These are phyloP conservation scores for Russula brevipes DNA, from an alignment of 768 basidiomycete species.

Conservation along the genomic window DNA sequence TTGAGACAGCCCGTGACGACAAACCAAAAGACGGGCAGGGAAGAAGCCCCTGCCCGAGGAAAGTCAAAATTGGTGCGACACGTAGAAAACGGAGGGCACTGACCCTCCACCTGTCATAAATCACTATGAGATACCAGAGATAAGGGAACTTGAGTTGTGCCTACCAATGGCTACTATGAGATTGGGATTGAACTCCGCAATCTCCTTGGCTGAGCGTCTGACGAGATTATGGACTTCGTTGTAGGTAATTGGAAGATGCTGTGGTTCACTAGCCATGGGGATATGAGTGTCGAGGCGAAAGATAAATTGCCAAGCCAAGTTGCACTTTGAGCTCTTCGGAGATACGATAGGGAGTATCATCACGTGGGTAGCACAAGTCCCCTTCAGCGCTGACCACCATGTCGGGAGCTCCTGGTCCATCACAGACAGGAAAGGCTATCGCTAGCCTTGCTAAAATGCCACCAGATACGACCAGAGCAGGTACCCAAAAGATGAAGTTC, in stretches of 20 bases:
- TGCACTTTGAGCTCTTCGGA: too few relatives aligned
- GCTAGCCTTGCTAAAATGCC: conserved; percentile 68
- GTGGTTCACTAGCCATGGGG: conserved; percentile 35
- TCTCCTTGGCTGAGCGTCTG: conserved; percentile 55
- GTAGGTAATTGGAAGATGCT: conserved; percentile 75
- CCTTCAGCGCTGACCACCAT: neutral
- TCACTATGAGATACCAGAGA: neutral
- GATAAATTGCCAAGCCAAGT: too few relatives aligned
- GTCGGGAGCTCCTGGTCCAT: conserved; percentile 26
- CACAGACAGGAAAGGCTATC: conserved; percentile 54
- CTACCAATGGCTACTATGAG: conserved; percentile 77
- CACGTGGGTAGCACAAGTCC: too few relatives aligned
- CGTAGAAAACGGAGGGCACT: conserved; percentile 33
- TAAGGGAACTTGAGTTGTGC: conserved; percentile 24
- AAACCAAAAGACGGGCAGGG: conserved; percentile 82
- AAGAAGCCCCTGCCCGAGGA: conserved; percentile 73
- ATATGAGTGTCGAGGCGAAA: too few relatives aligned
- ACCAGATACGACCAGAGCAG: conserved; percentile 65
- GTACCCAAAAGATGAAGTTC: conserved; percentile 74
- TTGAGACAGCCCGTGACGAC: neutral
- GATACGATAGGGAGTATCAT: too few relatives aligned
- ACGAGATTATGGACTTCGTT: conserved; percentile 92
- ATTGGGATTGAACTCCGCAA: conserved; percentile 80
- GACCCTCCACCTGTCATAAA: conserved; percentile 66
- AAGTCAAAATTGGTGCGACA: conserved; percentile 25